Conservation (phyloP, 805 yeast genomes). For the Monosporozyma aquatica region DNA sequence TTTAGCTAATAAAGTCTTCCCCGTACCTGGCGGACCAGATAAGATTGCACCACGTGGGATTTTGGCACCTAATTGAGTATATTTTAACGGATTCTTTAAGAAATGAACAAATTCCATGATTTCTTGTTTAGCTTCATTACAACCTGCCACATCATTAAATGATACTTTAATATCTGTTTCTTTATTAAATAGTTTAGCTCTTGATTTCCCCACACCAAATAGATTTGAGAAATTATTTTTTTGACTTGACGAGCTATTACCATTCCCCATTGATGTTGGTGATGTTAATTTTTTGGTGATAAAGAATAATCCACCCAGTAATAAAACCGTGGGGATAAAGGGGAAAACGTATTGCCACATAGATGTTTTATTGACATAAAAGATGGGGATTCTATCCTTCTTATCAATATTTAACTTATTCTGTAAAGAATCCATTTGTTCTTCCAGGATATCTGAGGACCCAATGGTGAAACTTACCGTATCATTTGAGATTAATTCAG, state of each 20-base stretch:
- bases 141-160: slow-evolving; percentile 89
- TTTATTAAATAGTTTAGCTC: slow-evolving; percentile 73
- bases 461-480: slow-evolving; percentile 76
- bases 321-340: slow-evolving; percentile 68
- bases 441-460: slow-evolving; percentile 76
- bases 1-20: slow-evolving; percentile 85
- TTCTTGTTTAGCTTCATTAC: slow-evolving; percentile 90
- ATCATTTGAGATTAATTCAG: slow-evolving; percentile 44
- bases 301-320: slow-evolving; percentile 63
- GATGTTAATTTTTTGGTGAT: slow-evolving; percentile 33
- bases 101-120: slow-evolving; percentile 92
- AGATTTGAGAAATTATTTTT: slow-evolving; percentile 35
- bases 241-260: slow-evolving; percentile 41
- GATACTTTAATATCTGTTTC: slow-evolving; percentile 74
- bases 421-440: slow-evolving; percentile 66
- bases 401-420: slow-evolving; percentile 58
- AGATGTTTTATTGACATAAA: slow-evolving; percentile 61
- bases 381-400: slow-evolving; percentile 66
- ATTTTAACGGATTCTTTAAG: slow-evolving; percentile 73
- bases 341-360: slow-evolving; percentile 56
- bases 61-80: slow-evolving; percentile 84
- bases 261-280: slow-evolving; percentile 33
- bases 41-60: slow-evolving; percentile 92
- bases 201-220: slow-evolving; percentile 69
- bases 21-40: slow-evolving; percentile 96